Evolutionary conservation across 2,329 filamentous ascomycete genomes (phyloP), one percentile per base, ranked within the genome.

Genomic region (Apiospora pterosperma): DNA sequence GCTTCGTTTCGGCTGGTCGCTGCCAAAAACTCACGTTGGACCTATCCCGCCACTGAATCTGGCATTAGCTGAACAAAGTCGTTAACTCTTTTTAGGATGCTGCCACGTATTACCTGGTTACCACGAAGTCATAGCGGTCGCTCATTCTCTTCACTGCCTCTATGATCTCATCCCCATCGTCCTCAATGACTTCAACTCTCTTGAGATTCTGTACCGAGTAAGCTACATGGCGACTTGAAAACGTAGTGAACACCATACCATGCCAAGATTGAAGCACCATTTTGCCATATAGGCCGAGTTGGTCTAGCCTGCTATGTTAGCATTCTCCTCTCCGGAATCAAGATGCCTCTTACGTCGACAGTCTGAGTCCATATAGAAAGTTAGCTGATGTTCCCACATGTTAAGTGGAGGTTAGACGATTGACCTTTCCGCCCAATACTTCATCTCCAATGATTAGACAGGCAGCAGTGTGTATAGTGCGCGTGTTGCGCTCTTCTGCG

Each of bases 381-480:
- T 55, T 55, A 55, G 48, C 48, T 11, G 28, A 12, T 34, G 16
- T 34, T 34, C 48, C 11, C 16, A 16, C 25, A 52, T 31, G 44
- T n/a, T 21, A 10, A 6, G 2, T 21, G 48, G 7, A 12, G 19
- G 48, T 34, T 34, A 55, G 25, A 55, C 28, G 36, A 73, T 81
- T 68, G 76, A 93, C 94, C 90, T 98, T 98, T 72, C 96, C 95
- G 25, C 93, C 94, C 4, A 98, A 84, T 5, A 98, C 93, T 78
- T 97, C 95, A 79, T 98, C 95, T n/a, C 95, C 95, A 72, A 99
- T 98, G 66, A 99, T 93, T 68, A 98, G 80, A 77, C 93, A 97
- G 64, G 91, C 95, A 12, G 95, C 96, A 59, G 94, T 97, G 75
- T 93, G 89, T 70, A 98, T 96, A 66, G 85, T 88, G 74, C 89